Evolutionary conservation across 768 basidiomycete species (phyloP).

Genomic region (Russula dissimulans): DNA sequence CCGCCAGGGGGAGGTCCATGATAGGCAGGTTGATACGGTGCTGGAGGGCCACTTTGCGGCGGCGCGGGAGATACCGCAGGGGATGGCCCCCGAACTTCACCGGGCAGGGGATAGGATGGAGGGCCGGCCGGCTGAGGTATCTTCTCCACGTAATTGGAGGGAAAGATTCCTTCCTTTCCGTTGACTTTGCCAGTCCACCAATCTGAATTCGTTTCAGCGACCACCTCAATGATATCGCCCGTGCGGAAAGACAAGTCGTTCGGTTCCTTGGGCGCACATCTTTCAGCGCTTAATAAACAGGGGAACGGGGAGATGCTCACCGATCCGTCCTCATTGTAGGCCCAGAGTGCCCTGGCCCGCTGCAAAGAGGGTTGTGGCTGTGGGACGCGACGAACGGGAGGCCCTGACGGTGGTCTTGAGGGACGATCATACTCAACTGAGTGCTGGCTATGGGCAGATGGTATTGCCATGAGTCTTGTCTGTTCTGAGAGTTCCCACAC

Average conservation of each 20-base stretch:
- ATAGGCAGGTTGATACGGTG: conserved; percentile 30
- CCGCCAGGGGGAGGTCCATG: conserved; percentile 21
- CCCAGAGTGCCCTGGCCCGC: conserved; percentile 53
- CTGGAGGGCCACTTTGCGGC: conserved; percentile 26
- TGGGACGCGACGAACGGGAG: conserved; percentile 19
- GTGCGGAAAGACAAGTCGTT: conserved; percentile 71
- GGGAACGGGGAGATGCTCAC: conserved; percentile 27
- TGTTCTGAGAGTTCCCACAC: conserved; percentile 15
- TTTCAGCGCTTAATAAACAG: background rate
- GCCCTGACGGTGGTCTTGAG: conserved; percentile 1
- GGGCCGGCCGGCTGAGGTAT: conserved; percentile 23
- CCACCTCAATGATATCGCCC: conserved; percentile 71
- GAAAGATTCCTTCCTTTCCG: conserved; percentile 67
- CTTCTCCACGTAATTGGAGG: conserved; percentile 65
- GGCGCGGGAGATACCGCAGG: conserved; percentile 11
- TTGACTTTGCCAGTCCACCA: conserved; percentile 76
- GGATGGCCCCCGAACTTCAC: background rate
- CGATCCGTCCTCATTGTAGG: conserved; percentile 51
- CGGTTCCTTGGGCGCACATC: conserved; percentile 42
- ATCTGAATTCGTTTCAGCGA: conserved; percentile 72
- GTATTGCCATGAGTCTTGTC: conserved; percentile 18
- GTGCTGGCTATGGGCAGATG: background rate
- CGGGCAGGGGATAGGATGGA: conserved; percentile 18
- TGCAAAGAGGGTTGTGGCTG: conserved; percentile 19
- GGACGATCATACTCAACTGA: conserved; percentile 1